Conservation (phyloP, 768 basidiomycete species). For the Paxillus involutus region DNA sequence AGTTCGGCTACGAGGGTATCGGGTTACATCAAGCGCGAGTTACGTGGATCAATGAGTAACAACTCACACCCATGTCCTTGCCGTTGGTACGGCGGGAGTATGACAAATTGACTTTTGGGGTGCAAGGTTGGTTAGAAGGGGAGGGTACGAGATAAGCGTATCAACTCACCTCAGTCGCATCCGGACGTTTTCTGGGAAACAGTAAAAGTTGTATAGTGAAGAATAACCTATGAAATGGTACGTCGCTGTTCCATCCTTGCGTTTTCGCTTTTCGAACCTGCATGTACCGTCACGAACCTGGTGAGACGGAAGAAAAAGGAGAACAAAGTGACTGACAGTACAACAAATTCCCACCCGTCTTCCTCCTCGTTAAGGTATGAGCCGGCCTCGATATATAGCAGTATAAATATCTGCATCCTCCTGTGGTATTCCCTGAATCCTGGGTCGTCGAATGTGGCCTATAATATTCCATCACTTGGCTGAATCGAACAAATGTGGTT, state of each 20-base stretch:
- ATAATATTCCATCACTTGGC: conserved; percentile 5
- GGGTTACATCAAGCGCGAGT: neutral
- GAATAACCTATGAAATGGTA: conserved; percentile 97
- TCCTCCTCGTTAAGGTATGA: conserved; percentile 95
- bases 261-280: conserved; percentile 85
- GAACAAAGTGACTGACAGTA: conserved; percentile 59
- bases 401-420: conserved; percentile 90
- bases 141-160: neutral
- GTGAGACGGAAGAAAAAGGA: neutral
- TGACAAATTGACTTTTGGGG: conserved; percentile 81
- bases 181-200: conserved; percentile 88
- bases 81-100: conserved; percentile 86
- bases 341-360: conserved; percentile 89
- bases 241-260: conserved; percentile 51
- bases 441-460: conserved; percentile 83
- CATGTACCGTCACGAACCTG: conserved; percentile 2
- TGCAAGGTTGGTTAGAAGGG: neutral
- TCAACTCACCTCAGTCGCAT: conserved; percentile 74
- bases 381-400: conserved; percentile 94
- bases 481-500: neutral
- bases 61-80: conserved; percentile 86
- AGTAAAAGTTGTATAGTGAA: conserved; percentile 93
- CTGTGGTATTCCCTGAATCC: conserved; percentile 92
- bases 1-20: conserved; percentile 61
- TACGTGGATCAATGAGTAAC: neutral